Percentiles rank a stretch among this genome's conserved stretches.
phyloP scores from a whole-genome alignment of 345 rosid species.

The Cochlearia excelsa region DNA sequence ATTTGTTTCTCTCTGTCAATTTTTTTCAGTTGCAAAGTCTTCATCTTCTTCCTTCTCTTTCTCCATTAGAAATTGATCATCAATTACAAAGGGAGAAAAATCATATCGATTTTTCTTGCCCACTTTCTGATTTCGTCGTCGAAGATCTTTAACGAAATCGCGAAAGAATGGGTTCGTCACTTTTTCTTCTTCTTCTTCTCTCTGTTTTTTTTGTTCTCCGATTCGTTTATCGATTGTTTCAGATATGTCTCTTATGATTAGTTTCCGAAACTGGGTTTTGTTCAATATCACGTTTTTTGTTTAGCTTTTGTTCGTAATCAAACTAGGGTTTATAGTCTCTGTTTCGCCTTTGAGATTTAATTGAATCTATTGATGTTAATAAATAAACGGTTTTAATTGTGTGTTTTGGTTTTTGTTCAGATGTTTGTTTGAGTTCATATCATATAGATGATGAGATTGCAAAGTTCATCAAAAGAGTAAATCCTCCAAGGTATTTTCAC shows the following conservation, averaged over 20 bases:
- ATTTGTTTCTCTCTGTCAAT: slow-evolving; percentile 19
- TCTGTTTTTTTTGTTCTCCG: too few species aligned
- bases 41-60: slow-evolving; percentile 2
- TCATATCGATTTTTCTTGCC: not conserved
- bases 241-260: not conserved
- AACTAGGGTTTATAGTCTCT: slow-evolving; percentile 11
- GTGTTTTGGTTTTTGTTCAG: slow-evolving; percentile 27
- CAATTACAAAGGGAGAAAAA: not conserved
- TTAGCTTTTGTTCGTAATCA: not conserved
- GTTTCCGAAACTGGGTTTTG: slow-evolving; percentile 27
- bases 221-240: not conserved
- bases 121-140: not conserved
- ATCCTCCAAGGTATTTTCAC: slow-evolving; percentile 71
- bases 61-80: slow-evolving; percentile 2
- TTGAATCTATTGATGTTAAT: not conserved
- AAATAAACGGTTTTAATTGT: not conserved
- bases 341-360: not conserved
- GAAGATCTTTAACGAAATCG: slow-evolving; percentile 7
- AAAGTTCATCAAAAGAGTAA: slow-evolving; percentile 74
- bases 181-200: not conserved
- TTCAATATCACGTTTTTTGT: slow-evolving; percentile 21
- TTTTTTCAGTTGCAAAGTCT: slow-evolving; percentile 25
- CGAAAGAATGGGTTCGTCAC: slow-evolving; percentile 31
- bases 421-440: slow-evolving; percentile 60
- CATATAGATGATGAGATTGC: slow-evolving; percentile 78